These are phyloP conservation scores for Eutrema heterophyllum DNA, from an alignment of 345 rosid genomes.

Conservation along the genomic window DNA sequence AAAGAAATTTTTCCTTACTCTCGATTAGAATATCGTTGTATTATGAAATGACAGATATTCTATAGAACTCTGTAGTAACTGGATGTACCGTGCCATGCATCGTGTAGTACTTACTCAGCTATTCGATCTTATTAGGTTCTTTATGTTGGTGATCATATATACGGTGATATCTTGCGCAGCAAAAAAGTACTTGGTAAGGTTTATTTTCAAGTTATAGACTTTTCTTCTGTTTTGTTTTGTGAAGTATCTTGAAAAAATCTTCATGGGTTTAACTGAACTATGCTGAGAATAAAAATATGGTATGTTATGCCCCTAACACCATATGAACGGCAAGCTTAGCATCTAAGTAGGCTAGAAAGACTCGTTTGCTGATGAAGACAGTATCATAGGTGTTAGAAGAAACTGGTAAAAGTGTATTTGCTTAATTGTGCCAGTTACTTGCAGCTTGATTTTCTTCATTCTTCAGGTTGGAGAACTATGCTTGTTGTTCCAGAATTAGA, in stretches of 20 bases:
- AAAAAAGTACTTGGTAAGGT: conserved; percentile 84
- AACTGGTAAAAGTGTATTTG: not conserved
- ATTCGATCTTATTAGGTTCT: conserved; percentile 57
- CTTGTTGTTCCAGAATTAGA: conserved; percentile 97
- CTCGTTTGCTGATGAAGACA: not conserved
- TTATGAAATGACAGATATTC: no score
- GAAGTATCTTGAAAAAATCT: not conserved
- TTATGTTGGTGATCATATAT: conserved; percentile 97
- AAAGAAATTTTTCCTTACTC: no score
- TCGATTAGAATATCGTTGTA: no score
- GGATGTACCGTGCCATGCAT: not conserved
- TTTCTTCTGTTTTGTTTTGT: not conserved
- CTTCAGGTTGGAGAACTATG: conserved; percentile 96
- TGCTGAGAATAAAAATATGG: not conserved
- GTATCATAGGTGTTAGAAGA: not conserved
- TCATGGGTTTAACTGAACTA: not conserved
- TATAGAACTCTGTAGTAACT: no score
- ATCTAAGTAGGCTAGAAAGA: not conserved
- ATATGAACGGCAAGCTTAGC: not conserved
- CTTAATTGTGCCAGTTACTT: not conserved
- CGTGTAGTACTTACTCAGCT: not conserved
- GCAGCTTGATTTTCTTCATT: conserved; percentile 9
- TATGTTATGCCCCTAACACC: not conserved
- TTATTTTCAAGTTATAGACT: not conserved
- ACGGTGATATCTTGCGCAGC: conserved; percentile 97